A percentile compares a stretch with the other conserved stretches of the same genome.
Evolutionary conservation across 192 early-diverging fungal genomes (phyloP).

Genomic region (Entomortierella parvispora): DNA sequence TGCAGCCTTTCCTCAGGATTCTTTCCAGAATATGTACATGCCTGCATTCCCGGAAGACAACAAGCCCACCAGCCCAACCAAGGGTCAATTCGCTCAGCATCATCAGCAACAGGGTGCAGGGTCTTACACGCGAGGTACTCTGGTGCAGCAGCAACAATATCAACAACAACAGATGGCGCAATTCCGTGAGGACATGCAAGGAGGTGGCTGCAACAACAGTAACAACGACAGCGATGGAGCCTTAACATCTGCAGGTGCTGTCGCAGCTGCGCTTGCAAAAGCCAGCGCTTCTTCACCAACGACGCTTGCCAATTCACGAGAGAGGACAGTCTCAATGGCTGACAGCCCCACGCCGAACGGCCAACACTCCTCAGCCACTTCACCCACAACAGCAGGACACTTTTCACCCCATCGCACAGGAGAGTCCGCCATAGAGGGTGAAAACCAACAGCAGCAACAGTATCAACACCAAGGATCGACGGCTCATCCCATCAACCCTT

Average conservation of each 20-base stretch:
- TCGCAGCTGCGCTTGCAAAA: too few species aligned
- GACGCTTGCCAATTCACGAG: too few species aligned
- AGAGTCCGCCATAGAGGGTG: too few species aligned
- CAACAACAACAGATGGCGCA: constrained; percentile 25
- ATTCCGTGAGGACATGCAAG: constrained; percentile 14
- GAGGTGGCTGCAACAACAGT: not conserved
- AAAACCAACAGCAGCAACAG: too few species aligned
- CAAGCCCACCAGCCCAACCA: not conserved
- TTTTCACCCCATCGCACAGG: too few species aligned
- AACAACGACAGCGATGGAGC: not conserved
- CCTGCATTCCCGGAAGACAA: not conserved
- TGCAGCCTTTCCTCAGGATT: constrained; percentile 2
- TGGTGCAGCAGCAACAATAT: constrained; percentile 24
- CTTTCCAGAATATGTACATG: constrained; percentile 6
- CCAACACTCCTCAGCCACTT: too few species aligned
- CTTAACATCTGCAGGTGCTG: too few species aligned
- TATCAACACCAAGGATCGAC: not conserved
- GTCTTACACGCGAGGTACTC: not conserved
- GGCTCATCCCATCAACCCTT: not conserved
- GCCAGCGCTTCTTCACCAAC: too few species aligned
- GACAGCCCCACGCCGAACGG: too few species aligned
- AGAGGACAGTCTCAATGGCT: too few species aligned
- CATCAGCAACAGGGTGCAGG: not conserved
- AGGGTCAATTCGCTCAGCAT: too few species aligned
- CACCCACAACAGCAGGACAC: too few species aligned